phyloP scores from a whole-genome alignment of 768 basidiomycete genomes.

The Russula foetens region DNA sequence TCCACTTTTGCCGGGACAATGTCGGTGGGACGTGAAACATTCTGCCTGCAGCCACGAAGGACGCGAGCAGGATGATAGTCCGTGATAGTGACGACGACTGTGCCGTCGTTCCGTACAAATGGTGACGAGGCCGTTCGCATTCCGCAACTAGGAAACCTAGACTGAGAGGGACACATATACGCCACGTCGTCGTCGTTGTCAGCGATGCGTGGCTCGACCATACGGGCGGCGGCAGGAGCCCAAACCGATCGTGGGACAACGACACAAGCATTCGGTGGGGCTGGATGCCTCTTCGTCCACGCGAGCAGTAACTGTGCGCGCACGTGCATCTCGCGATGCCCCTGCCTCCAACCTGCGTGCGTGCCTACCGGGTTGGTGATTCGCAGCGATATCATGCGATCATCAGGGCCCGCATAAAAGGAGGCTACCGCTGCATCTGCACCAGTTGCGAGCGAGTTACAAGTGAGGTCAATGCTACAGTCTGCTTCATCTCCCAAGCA shows the following conservation, averaged over 20 bases:
- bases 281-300: not conserved
- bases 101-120: not conserved
- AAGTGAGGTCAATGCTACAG: not conserved
- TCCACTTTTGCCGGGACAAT: not conserved
- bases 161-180: not conserved
- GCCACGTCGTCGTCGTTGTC: not conserved
- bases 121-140: not conserved
- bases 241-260: slow-evolving; percentile 1
- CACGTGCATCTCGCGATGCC: not conserved
- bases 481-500: not conserved
- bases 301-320: not conserved
- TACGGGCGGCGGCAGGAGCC: not conserved
- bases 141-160: not conserved
- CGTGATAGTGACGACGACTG: not conserved
- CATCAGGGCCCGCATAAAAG: not conserved
- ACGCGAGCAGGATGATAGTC: slow-evolving; percentile 6
- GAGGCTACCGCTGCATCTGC: not conserved
- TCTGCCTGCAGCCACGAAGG: not conserved
- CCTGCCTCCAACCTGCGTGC: not conserved
- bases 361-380: not conserved
- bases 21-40: not conserved
- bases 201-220: not conserved
- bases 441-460: not conserved
- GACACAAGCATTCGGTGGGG: slow-evolving; percentile 3
- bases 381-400: not conserved